Evolutionary conservation across 2,329 filamentous ascomycete genomes (phyloP).

Genomic region (Aureobasidium sp.): DNA sequence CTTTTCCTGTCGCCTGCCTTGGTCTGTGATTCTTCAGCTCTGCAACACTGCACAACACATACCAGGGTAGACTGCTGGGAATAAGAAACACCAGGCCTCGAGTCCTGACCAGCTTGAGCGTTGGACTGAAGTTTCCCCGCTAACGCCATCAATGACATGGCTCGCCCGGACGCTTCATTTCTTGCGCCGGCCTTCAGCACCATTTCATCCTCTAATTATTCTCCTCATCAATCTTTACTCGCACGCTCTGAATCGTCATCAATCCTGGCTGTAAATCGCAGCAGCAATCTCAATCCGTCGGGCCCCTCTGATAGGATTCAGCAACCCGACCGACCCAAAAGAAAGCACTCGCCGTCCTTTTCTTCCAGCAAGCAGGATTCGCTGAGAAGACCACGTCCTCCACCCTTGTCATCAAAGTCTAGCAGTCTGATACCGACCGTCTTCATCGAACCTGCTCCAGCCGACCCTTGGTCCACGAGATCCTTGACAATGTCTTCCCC

Average conservation of each 20-base stretch:
- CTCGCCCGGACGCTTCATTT: conserved; percentile 9
- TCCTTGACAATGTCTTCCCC: conserved; percentile 17
- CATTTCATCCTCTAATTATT: conserved; percentile 4
- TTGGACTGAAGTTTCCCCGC: conserved; percentile 10
- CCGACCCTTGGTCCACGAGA: conserved; percentile 20
- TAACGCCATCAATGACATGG: conserved; percentile 11
- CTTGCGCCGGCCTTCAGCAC: conserved; percentile 4
- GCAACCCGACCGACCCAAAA: conserved; percentile 3
- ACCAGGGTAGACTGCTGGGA: neutral
- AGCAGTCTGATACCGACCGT: conserved; percentile 37
- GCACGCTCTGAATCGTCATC: conserved; percentile 4
- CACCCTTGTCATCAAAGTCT: conserved; percentile 29
- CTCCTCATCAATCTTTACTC: neutral
- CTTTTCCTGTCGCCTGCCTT: neutral
- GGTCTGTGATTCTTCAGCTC: neutral
- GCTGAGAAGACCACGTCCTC: conserved; percentile 17
- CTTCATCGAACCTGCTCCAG: conserved; percentile 21
- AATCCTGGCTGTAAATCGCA: conserved; percentile 11
- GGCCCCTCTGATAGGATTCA: conserved; percentile 6
- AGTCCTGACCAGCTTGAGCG: conserved; percentile 1
- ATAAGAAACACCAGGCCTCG: neutral
- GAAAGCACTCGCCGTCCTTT: conserved; percentile 7
- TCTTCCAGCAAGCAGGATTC: conserved; percentile 9
- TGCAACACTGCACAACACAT: neutral
- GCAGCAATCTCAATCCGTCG: conserved; percentile 6